Conservation (phyloP, 2,329 filamentous ascomycete genomes). For the Emergomyces africanus region DNA sequence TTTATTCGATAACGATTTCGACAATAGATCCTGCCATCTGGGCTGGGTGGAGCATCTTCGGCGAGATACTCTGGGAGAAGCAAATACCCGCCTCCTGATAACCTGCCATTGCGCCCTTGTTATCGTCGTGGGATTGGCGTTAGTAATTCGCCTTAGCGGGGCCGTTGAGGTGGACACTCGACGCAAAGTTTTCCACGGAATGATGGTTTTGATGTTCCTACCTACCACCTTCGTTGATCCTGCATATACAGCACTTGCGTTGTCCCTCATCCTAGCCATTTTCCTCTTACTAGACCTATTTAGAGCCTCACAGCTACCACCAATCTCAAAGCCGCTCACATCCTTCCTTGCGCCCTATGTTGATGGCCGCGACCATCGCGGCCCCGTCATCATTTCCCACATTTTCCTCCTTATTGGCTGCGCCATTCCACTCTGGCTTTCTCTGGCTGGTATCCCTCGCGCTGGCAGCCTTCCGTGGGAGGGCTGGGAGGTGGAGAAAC, state of each 20-base stretch:
- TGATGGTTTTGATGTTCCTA: conserved; percentile 93
- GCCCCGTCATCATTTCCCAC: conserved; percentile 89
- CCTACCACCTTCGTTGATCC: conserved; percentile 81
- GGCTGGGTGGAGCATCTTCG: conserved; percentile 57
- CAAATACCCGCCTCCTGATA: conserved; percentile 69
- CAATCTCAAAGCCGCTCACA: conserved; percentile 73
- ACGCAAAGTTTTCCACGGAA: conserved; percentile 94
- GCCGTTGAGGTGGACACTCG: conserved; percentile 88
- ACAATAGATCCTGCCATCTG: conserved; percentile 32
- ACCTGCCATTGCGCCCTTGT: conserved; percentile 60
- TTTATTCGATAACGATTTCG: conserved; percentile 17
- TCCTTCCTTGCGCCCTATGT: conserved; percentile 86
- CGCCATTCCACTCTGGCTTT: conserved; percentile 86
- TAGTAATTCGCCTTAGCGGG: conserved; percentile 61
- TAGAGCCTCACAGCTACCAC: conserved; percentile 80
- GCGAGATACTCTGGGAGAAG: conserved; percentile 52
- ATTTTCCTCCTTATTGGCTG: conserved; percentile 94
- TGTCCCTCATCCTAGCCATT: conserved; percentile 65
- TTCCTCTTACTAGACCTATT: conserved; percentile 85
- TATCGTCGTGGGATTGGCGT: conserved; percentile 55
- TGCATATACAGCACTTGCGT: conserved; percentile 63
- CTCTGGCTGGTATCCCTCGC: conserved; percentile 56
- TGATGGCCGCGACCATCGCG: conserved; percentile 82
- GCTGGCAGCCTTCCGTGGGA: conserved; percentile 41
- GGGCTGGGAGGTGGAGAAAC: conserved; percentile 61